phyloP scores from a whole-genome alignment of 306 rosid species.

The Citrullus mucosospermus region DNA sequence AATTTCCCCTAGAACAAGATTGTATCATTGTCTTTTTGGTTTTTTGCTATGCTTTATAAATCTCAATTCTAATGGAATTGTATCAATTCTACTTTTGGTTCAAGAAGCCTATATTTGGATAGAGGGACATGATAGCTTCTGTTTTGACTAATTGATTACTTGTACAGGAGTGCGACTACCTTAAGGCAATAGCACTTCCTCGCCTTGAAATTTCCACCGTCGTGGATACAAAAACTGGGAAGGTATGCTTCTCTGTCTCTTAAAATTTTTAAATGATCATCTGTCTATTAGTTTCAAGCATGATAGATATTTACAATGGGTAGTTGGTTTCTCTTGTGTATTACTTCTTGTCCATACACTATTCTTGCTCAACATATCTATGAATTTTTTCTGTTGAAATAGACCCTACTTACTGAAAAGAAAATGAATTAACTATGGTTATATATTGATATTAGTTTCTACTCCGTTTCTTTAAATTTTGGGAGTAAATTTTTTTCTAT shows the following conservation, averaged over 20 bases:
- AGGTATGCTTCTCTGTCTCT: constrained; percentile 28
- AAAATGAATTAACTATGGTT: not conserved
- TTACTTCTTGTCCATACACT: not conserved
- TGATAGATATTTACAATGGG: not conserved
- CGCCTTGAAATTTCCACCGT: constrained; percentile 84
- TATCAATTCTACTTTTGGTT: not conserved
- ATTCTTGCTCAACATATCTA: not conserved
- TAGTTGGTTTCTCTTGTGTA: constrained; percentile 9
- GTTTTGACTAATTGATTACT: constrained; percentile 5
- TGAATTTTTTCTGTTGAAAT: not conserved
- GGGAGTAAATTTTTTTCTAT: too few relatives aligned
- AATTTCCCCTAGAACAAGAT: not conserved
- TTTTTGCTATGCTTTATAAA: constrained; percentile 5
- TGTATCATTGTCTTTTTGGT: not conserved
- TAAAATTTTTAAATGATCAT: not conserved
- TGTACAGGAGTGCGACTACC: constrained; percentile 86
- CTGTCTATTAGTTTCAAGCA: not conserved
- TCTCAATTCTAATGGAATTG: not conserved
- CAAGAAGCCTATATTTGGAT: constrained; percentile 3
- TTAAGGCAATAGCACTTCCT: constrained; percentile 66
- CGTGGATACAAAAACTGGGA: constrained; percentile 85
- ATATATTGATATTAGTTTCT: not conserved
- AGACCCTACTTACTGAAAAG: not conserved
- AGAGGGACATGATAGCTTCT: constrained; percentile 12
- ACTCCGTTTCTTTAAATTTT: not conserved